These are phyloP conservation scores for Bolboschoenoplectus hybrid DNA, from an alignment of 202 grass and related monocot species.

Conservation along the genomic window DNA sequence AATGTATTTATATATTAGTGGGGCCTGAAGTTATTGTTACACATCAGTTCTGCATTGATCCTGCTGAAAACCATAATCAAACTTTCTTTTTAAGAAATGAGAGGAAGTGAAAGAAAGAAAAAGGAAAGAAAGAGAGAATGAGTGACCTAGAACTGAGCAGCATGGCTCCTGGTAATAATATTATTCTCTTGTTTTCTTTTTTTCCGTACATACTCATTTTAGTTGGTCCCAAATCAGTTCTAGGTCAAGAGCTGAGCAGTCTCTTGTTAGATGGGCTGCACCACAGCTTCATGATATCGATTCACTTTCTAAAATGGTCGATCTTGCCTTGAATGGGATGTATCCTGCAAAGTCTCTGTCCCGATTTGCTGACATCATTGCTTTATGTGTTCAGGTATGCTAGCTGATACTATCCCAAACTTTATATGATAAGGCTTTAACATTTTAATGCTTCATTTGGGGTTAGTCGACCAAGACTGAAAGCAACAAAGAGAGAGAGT, in stretches of 20 bases:
- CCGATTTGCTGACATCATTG: constrained; percentile 94
- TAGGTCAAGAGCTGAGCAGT: constrained; percentile 86
- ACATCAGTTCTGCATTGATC: background rate
- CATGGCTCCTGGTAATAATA: background rate
- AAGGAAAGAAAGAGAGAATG: background rate
- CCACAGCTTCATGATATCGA: constrained; percentile 99
- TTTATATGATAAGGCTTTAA: background rate
- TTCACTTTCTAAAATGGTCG: constrained; percentile 95
- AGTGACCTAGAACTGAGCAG: background rate
- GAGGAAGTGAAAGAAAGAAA: background rate
- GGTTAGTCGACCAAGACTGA: background rate
- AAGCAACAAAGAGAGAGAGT: background rate
- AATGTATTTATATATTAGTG: background rate
- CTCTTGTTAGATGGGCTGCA: constrained; percentile 93
- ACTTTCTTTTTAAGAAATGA: background rate
- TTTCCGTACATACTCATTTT: background rate
- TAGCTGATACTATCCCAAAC: background rate
- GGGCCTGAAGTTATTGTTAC: background rate
- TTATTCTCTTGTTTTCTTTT: constrained; percentile 21
- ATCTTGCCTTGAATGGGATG: constrained; percentile 94
- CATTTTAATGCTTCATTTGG: background rate
- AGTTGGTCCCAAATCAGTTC: constrained; percentile 55
- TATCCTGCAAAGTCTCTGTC: constrained; percentile 98
- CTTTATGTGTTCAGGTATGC: constrained; percentile 87
- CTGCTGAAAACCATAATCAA: background rate